These are phyloP conservation scores for Magnolia changhungtana DNA, from an alignment of 164 flowering plant species.

Conservation along the genomic window DNA sequence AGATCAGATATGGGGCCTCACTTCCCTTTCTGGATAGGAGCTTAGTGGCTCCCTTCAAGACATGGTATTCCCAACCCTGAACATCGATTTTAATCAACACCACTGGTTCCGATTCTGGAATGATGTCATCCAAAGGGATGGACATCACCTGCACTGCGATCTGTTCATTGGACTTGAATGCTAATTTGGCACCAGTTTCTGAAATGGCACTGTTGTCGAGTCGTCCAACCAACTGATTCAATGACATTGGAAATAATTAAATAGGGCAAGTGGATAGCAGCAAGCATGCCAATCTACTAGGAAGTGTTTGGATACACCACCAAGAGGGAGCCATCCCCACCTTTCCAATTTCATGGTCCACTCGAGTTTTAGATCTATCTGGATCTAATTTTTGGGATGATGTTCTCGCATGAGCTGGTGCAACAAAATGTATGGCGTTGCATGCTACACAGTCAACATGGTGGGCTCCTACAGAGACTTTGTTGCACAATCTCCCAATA, in stretches of 20 bases:
- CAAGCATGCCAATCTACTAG: not conserved
- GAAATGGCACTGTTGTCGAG: conserved; percentile 97
- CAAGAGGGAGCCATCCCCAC: too few species aligned
- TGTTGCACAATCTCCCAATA: too few species aligned
- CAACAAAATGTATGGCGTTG: too few species aligned
- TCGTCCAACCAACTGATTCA: conserved; percentile 84
- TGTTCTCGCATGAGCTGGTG: too few species aligned
- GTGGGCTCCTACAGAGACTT: too few species aligned
- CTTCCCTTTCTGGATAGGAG: conserved; percentile 66
- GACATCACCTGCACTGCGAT: conserved; percentile 72
- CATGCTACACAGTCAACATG: too few species aligned
- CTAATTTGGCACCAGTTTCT: conserved; percentile 86
- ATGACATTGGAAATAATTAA: not conserved
- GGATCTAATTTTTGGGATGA: too few species aligned
- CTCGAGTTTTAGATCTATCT: too few species aligned
- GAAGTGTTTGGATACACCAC: too few species aligned
- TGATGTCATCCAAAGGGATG: conserved; percentile 76
- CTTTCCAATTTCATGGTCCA: too few species aligned
- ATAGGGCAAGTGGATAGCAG: not conserved
- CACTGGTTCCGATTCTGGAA: conserved; percentile 66
- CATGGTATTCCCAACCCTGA: conserved; percentile 99
- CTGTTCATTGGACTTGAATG: conserved; percentile 93
- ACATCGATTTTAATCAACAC: conserved; percentile 87
- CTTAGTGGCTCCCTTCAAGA: conserved; percentile 76
- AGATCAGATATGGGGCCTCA: conserved; percentile 87